Conservation (phyloP, 2,329 filamentous ascomycete genomes). For the Fusarium sp. region DNA sequence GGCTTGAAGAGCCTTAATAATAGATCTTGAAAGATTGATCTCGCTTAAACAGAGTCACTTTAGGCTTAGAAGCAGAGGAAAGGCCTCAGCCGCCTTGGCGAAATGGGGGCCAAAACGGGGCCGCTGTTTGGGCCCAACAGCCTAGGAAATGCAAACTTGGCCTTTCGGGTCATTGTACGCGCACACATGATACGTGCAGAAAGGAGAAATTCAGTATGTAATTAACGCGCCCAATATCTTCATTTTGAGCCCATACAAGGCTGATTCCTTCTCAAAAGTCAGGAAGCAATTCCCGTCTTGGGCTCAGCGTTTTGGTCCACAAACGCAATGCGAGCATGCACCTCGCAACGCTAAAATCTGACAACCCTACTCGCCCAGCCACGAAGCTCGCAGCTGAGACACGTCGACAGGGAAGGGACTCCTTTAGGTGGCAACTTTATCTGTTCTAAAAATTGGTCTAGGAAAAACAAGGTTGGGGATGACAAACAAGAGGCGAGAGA, state of each 20-base stretch:
- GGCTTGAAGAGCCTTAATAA: not conserved
- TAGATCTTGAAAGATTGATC: not conserved
- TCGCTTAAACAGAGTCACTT: not conserved
- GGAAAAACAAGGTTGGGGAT: not conserved
- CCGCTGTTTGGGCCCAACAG: not conserved
- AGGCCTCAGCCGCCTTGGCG: not conserved
- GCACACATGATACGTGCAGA: too few relatives aligned
- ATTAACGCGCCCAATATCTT: rapidly evolving
- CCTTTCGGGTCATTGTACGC: not conserved
- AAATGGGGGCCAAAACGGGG: not conserved
- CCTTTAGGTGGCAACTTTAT: not conserved
- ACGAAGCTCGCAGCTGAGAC: not conserved
- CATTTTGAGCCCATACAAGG: not conserved
- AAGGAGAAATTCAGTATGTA: not conserved
- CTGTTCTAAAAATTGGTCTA: not conserved
- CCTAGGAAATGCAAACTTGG: not conserved
- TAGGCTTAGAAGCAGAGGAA: not conserved
- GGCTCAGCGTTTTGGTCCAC: not conserved
- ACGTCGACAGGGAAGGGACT: not conserved
- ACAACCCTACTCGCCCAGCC: not conserved
- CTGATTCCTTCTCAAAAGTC: not conserved
- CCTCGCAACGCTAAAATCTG: conserved; percentile 5
- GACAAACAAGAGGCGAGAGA: not conserved
- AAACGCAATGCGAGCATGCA: not conserved
- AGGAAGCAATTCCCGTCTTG: not conserved